Evolutionary conservation across 106 monocot genomes (phyloP), one percentile per base, ranked within the genome.

Genomic region (Dendrobium catenatum): DNA sequence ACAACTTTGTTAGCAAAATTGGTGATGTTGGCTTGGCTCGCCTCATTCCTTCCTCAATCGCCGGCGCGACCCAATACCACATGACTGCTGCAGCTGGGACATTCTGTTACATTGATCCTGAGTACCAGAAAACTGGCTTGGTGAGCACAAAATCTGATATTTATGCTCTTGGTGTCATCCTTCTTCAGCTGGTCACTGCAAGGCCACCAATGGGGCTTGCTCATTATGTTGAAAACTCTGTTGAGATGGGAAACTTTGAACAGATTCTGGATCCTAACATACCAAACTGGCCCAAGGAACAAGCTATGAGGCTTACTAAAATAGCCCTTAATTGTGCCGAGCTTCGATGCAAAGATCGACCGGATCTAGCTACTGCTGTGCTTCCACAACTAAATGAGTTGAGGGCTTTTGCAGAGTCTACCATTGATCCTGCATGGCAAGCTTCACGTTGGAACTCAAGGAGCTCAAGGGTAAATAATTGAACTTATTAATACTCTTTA

Each of bases 31-130:
- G 92, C 48, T 87, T 92, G 9, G 87, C 92, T 8, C 85, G 89
- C 40, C 82, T 92, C 51, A 79, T 92, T 40, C 85, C 87, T 6
- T 54, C 85, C 0, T 56, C 83, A 1, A 66, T 81, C 5, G 81
- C 81, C 48, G 70, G 61, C 15, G 56, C 81, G 31, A 85, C 87
- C 17, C 89, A 84, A 22, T 89, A 84, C 55, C 82, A 84, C 1
- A 89, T 89, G 84, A 92, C 92, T 29, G 85, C 84, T 24, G 79
- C 89, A 0, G 92, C 92, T 5, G 92, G 92, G 17, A 92, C 92
- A 0, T 89, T 92, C 76, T 92, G 87, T 64, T 92, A 92, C 80
- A 92, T 92, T 17, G 92, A 92, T 42, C 92, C 92, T 5, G 92
- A 92, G 84, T 92, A 92, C 82, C 92, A 92, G 82, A 87, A 89